Base-by-base conservation (phyloP, 2,329 filamentous ascomycete species). In the Metarhizium sp. region DNA sequence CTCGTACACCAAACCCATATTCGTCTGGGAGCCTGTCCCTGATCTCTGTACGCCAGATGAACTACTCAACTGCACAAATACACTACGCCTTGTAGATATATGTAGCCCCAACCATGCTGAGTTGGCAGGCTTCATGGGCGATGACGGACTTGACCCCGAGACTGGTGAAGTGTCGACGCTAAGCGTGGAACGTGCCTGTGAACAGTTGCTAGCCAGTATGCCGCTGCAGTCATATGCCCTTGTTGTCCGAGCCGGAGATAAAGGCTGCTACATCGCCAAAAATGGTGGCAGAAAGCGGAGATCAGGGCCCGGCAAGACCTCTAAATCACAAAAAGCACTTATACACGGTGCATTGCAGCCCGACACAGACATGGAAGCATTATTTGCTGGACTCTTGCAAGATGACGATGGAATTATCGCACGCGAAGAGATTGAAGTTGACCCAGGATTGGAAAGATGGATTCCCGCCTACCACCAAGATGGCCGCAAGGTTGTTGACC, bases 11-110 rank as follows among this genome's bases (percentile, higher is more conserved):
- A 79, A 80, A 50, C 88, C 92, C 1, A 71, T 91, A 6, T 90
- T 96, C 67, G 82, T 97, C 53, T 99, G 92, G 92, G 94, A 99
- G 68, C 94, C 94, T 1, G 88, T 96, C 1, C 94, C 94, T 1
- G 90, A 96, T 69, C 78, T 90, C 1, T 96, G 92, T 69, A 86
- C 81, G 0, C 85, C 90, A 0, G 82, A 84, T 46, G 79, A 86
- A 66, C 72, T 86, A 32, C 74, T 85, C 11, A 84, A 84, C 64
- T 82, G 78, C 67, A 85, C 82, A 51, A 85, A 85, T 60, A 79
- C 79, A 11, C 73, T 86, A 13, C 80, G 80, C 0, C 69, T 84
- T 16, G 74, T 86, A 55, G 82, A 86, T 61, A 72, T 86, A 55
- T 83, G 81, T 68, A 84, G 80, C 60, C 94, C 94, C 1, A 99